phyloP scores from a whole-genome alignment of 1,139 yeast species.

The Lizanozyma gosingica region DNA sequence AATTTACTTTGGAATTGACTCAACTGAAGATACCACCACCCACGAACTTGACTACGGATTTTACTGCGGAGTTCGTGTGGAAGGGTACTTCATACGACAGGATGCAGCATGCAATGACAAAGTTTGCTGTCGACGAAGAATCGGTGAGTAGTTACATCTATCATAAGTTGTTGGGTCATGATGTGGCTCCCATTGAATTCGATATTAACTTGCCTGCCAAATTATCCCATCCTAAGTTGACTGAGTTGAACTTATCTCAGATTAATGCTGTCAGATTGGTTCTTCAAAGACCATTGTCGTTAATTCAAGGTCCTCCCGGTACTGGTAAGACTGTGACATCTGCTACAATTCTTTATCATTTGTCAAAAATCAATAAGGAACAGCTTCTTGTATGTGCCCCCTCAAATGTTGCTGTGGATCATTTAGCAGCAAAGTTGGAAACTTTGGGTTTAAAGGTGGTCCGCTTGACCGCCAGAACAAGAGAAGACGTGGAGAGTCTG shows the following conservation, averaged over 20 bases:
- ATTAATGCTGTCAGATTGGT: slow-evolving; percentile 68
- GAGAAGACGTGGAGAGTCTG: slow-evolving; percentile 73
- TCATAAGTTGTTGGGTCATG: slow-evolving; percentile 77
- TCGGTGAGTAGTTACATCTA: slow-evolving; percentile 73
- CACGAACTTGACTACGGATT: slow-evolving; percentile 54
- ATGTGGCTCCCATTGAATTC: slow-evolving; percentile 56
- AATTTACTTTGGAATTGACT: slow-evolving; percentile 63
- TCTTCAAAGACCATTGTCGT: slow-evolving; percentile 64
- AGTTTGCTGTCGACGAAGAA: slow-evolving; percentile 63
- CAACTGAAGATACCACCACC: slow-evolving; percentile 37
- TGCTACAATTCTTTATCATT: slow-evolving; percentile 77
- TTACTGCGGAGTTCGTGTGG: slow-evolving; percentile 87
- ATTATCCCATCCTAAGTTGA: slow-evolving; percentile 58
- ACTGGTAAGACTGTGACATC: slow-evolving; percentile 96
- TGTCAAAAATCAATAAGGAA: slow-evolving; percentile 48
- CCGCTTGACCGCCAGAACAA: slow-evolving; percentile 63
- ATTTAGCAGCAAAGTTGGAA: slow-evolving; percentile 66
- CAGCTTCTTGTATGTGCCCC: slow-evolving; percentile 87
- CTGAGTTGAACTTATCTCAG: slow-evolving; percentile 72
- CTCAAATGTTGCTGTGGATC: slow-evolving; percentile 92
- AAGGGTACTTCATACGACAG: slow-evolving; percentile 75
- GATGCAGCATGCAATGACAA: slow-evolving; percentile 70
- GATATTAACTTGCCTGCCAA: slow-evolving; percentile 50
- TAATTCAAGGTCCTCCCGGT: slow-evolving; percentile 98
- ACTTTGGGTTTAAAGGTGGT: slow-evolving; percentile 66